phyloP scores from a whole-genome alignment of 2,329 filamentous ascomycete species.

The Dothistroma pini region DNA sequence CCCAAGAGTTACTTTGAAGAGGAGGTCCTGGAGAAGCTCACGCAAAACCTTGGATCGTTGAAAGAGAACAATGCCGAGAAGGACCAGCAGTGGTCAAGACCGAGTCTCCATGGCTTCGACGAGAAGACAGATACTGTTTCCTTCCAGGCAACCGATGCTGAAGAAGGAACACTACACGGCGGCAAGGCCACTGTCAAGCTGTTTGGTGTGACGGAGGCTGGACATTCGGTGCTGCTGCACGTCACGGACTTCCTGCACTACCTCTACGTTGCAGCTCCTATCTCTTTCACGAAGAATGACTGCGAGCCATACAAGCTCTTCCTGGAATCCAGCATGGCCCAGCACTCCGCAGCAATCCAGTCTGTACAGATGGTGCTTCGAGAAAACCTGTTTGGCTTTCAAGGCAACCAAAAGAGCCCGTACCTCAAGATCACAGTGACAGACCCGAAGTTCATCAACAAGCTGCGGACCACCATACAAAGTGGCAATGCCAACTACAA shows the following conservation, averaged over 20 bases:
- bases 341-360: slow-evolving; percentile 69
- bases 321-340: slow-evolving; percentile 74
- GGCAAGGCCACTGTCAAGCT: slow-evolving; percentile 79
- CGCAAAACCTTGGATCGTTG: slow-evolving; percentile 82
- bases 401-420: slow-evolving; percentile 85
- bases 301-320: slow-evolving; percentile 74
- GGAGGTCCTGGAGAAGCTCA: slow-evolving; percentile 91
- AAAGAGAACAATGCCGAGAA: slow-evolving; percentile 86
- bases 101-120: slow-evolving; percentile 58
- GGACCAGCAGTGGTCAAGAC: slow-evolving; percentile 86
- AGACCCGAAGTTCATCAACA: slow-evolving; percentile 79
- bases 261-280: slow-evolving; percentile 84
- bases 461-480: slow-evolving; percentile 72
- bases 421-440: slow-evolving; percentile 92
- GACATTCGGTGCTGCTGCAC: slow-evolving; percentile 90
- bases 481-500: slow-evolving; percentile 80
- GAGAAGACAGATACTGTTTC: slow-evolving; percentile 65
- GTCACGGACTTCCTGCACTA: slow-evolving; percentile 97
- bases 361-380: slow-evolving; percentile 77
- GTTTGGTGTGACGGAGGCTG: slow-evolving; percentile 83
- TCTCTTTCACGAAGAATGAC: slow-evolving; percentile 74
- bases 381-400: slow-evolving; percentile 91
- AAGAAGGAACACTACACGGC: slow-evolving; percentile 79
- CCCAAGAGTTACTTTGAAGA: slow-evolving; percentile 89
- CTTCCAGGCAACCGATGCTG: slow-evolving; percentile 94